These are phyloP conservation scores for Stylosanthes scabra DNA, from an alignment of 331 rosid species.

Conservation along the genomic window DNA sequence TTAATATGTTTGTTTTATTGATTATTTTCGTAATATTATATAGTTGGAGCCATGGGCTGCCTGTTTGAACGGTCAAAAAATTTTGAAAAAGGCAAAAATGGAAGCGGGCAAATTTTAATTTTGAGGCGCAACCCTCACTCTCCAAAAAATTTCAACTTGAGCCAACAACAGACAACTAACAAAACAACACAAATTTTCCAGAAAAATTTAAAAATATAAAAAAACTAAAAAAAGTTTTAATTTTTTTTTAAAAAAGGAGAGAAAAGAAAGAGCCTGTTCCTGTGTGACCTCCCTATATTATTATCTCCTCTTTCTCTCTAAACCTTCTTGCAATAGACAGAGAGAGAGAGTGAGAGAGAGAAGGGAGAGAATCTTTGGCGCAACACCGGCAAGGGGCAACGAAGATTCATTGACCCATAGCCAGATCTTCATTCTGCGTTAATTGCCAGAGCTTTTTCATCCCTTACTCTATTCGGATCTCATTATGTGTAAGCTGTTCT, in stretches of 20 bases:
- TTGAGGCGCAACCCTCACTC: neutral
- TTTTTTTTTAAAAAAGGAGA: too few relatives aligned
- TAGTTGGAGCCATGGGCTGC: neutral
- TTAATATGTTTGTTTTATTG: too few relatives aligned
- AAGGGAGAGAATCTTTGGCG: neutral
- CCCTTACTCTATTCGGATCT: slow-evolving; percentile 4
- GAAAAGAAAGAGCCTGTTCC: too few relatives aligned
- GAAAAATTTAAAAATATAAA: neutral
- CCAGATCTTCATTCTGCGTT: slow-evolving; percentile 32
- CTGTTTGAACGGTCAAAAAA: slow-evolving; percentile 42
- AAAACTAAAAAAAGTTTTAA: too few relatives aligned
- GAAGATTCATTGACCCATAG: neutral
- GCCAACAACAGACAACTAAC: neutral
- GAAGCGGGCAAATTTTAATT: slow-evolving; percentile 42
- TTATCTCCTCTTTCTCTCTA: neutral
- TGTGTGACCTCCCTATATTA: neutral
- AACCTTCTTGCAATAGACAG: neutral
- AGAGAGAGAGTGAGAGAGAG: neutral
- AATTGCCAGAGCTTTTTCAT: neutral
- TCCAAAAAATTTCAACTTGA: neutral
- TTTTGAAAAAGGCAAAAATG: slow-evolving; percentile 29
- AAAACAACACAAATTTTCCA: neutral
- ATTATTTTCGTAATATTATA: neutral
- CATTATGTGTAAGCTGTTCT: slow-evolving; percentile 14
- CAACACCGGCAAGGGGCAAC: neutral